Base-by-base conservation (phyloP, 2,329 filamentous ascomycete genomes). In the Exophiala aquamarina region DNA sequence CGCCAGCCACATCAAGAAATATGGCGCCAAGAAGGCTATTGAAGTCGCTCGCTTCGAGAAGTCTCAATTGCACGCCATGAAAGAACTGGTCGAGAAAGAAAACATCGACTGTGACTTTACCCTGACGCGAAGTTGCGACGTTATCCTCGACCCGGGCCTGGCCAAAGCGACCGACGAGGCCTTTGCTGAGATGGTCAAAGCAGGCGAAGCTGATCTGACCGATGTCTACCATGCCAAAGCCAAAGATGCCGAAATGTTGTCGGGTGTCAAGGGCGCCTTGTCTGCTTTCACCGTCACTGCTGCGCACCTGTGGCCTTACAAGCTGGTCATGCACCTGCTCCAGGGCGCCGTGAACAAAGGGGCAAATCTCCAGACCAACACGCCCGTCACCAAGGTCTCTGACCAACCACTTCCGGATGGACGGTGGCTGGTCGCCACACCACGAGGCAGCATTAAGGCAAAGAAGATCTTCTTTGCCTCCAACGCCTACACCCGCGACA, bases 391-490 rank as follows among this genome's bases (percentile, higher is more conserved):
- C 8, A 46, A n/a, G n/a, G n/a, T n/a, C n/a, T n/a, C n/a, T n/a
- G n/a, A n/a, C n/a, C n/a, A n/a, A n/a, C n/a, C n/a, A n/a, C n/a
- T n/a, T n/a, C n/a, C n/a, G 59, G 14, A 49, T 52, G 50, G 41
- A 55, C 10, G 56, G 59, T 36, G 11, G 42, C 1, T 49, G 14
- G 17, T 9, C 49, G 8, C 35, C 58, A 76, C 93, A 43, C 64
- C 0, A 74, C 88, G 1, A 68, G 71, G 9, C 74, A 78, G 21
- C n/a, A n/a, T n/a, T n/a, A n/a, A n/a, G n/a, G n/a, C n/a, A n/a
- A n/a, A n/a, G n/a, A n/a, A n/a, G n/a, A 79, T 95, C 15, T 74
- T 95, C n/a, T 76, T 94, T 11, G 85, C 88, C 4, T 91, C 86
- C 1, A 95, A 95, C 61, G 90, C 75, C 3, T 93, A 95, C 65